These are phyloP conservation scores for Polysphondylium violaceum DNA, from an alignment of 78 protist genomes.

Conservation along the genomic window DNA sequence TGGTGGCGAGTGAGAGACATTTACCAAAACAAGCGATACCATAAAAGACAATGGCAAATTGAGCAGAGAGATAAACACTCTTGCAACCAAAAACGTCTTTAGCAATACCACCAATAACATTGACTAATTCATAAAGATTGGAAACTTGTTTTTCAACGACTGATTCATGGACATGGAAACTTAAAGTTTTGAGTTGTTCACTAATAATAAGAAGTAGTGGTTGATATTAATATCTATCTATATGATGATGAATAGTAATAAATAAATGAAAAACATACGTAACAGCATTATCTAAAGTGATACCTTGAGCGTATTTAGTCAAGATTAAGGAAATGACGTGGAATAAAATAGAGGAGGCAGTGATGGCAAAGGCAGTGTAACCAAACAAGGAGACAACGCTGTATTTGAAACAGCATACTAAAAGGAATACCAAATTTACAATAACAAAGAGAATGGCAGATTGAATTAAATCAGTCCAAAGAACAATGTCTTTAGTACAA, in stretches of 20 bases:
- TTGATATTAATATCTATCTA: background rate
- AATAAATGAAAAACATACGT: constrained; percentile 19
- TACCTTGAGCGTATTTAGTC: constrained; percentile 34
- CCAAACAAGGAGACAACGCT: constrained; percentile 41
- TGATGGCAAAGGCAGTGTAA: constrained; percentile 34
- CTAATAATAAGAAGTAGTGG: background rate
- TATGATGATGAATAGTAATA: background rate
- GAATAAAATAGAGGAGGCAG: constrained; percentile 27
- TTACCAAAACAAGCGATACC: constrained; percentile 34
- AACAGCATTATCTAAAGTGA: constrained; percentile 29
- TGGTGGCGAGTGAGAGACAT: constrained; percentile 19
- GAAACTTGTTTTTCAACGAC: constrained; percentile 63
- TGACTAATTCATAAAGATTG: constrained; percentile 13
- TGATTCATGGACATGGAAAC: constrained; percentile 59
- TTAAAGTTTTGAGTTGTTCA: constrained; percentile 62
- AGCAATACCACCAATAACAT: constrained; percentile 17
- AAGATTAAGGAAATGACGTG: constrained; percentile 14
- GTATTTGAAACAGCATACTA: constrained; percentile 14
- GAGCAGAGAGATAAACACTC: constrained; percentile 45
- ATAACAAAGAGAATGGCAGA: constrained; percentile 53
- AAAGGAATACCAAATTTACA: constrained; percentile 43
- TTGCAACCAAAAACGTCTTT: constrained; percentile 53
- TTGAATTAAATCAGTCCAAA: constrained; percentile 67
- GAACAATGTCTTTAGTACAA: constrained; percentile 27
- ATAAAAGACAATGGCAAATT: constrained; percentile 37